Evolutionary conservation across 352 stramenopile species (phyloP), one percentile per base, ranked within the genome.

Genomic region (Peronosclerospora sorghi): DNA sequence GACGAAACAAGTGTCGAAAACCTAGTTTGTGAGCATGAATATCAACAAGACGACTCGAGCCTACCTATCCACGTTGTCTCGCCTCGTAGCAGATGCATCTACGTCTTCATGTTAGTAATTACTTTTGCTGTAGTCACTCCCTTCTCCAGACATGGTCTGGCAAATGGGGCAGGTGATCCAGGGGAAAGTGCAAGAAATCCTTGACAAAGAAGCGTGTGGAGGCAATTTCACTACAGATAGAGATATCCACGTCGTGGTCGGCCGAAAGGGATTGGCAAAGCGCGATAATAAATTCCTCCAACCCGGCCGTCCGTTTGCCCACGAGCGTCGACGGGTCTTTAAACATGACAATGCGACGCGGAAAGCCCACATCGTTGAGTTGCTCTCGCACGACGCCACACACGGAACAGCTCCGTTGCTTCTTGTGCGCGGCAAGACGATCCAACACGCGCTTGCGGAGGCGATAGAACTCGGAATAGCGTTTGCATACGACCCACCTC

Each of bases 401-500:
- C 17, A 65, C 62, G 1, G n/a, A 19, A 41, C 79, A 91, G 0
- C 48, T 48, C 20, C 56, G 54, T 15, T 61, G 35, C 43, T 86
- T 86, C 38, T 68, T 70, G 52, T 91, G 79, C 7, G 59, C 51
- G 3, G 62, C 48, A 7, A 91, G 60, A 29, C 68, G 65, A 10
- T 69, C 60, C 5, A 91, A 57, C 17, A 91, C 29, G 8, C 62
- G 63, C 56, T 91, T 91, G 41, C 79, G 79, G 14, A 91, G 54
- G 4, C 79, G 73, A 44, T 91, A 78, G 50, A 91, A 83, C 53
- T 91, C 79, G 15, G 79, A 91, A 57, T 86, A 91, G 34, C 79
- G 76, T 54, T 91, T 87, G 68, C 79, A 91, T 9, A 86, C 79
- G 48, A 91, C 70, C 79, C 79, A 91, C 50, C 86, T 85, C 48